Evolutionary conservation across 805 yeast genomes (phyloP).

Genomic region (Myxozyma neglecta): DNA sequence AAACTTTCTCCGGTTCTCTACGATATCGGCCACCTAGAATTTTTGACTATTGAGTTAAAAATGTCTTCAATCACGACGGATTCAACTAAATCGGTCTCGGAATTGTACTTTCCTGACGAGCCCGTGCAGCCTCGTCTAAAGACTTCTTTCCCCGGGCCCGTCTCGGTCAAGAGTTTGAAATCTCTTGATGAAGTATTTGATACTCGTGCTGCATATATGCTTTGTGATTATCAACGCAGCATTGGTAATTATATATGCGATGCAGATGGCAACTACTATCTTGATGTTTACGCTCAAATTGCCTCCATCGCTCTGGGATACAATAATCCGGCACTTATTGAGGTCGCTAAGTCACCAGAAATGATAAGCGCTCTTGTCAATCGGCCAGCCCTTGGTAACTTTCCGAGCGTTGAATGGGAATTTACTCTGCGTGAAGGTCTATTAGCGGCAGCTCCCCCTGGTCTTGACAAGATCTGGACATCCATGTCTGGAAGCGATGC

Average conservation of each 20-base stretch:
- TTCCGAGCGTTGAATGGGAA: slow-evolving; percentile 66
- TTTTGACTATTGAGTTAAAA: background rate
- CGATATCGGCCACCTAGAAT: too few relatives aligned
- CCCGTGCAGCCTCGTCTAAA: slow-evolving; percentile 67
- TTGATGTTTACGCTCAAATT: slow-evolving; percentile 80
- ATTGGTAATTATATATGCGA: slow-evolving; percentile 78
- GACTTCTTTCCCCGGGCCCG: slow-evolving; percentile 67
- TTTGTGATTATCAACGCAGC: slow-evolving; percentile 74
- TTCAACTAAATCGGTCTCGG: slow-evolving; percentile 15
- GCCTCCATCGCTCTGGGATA: slow-evolving; percentile 84
- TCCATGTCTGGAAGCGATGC: slow-evolving; percentile 87
- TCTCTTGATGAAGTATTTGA: slow-evolving; percentile 64
- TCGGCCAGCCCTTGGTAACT: slow-evolving; percentile 83
- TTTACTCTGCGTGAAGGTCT: slow-evolving; percentile 54
- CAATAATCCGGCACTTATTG: slow-evolving; percentile 74
- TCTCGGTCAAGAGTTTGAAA: slow-evolving; percentile 10
- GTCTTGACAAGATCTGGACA: slow-evolving; percentile 72
- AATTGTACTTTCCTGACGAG: slow-evolving; percentile 71
- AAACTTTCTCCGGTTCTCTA: too few relatives aligned
- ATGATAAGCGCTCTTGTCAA: slow-evolving; percentile 73
- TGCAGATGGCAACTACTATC: slow-evolving; percentile 70
- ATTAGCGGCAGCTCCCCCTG: slow-evolving; percentile 74
- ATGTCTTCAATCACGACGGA: background rate
- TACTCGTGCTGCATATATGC: slow-evolving; percentile 68
- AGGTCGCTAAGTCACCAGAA: slow-evolving; percentile 66